These are phyloP conservation scores for Tuber magnatum DNA, from an alignment of 495 filamentous ascomycete genomes.

Conservation along the genomic window DNA sequence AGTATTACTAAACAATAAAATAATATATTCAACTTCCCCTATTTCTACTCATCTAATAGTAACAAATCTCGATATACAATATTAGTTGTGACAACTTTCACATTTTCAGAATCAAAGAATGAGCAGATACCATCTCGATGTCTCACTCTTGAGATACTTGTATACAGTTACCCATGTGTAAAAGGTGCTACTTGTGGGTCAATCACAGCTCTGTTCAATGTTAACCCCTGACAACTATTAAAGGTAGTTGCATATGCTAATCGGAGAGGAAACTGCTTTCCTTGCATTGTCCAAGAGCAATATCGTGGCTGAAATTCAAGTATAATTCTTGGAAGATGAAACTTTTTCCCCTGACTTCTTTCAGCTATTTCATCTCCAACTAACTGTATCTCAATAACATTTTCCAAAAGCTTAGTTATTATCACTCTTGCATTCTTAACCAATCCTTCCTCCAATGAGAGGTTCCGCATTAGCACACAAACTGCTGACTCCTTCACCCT, in stretches of 20 bases:
- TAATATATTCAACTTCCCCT: no score
- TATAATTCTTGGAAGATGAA: constrained; percentile 11
- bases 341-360: neutral
- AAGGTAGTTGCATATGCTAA: constrained; percentile 20
- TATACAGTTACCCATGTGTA: constrained; percentile 21
- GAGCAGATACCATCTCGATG: constrained; percentile 4
- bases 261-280: constrained; percentile 13
- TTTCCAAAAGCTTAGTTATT: neutral
- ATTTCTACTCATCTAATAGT: no score
- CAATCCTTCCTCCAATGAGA: no score
- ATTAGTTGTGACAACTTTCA: neutral
- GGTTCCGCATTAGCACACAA: no score
- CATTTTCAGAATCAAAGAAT: constrained; percentile 1
- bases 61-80: neutral
- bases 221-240: constrained; percentile 24
- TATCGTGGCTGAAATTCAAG: constrained; percentile 12
- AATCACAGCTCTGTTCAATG: constrained; percentile 13
- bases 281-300: constrained; percentile 15
- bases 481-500: no score
- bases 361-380: no score
- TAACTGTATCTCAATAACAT: no score
- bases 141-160: constrained; percentile 3
- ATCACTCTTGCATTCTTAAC: neutral
- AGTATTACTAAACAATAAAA: no score
- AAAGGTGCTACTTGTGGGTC: constrained; percentile 14